These are phyloP conservation scores for Dothiorella sarmentorum DNA, from an alignment of 2,329 filamentous ascomycete species.

Conservation along the genomic window DNA sequence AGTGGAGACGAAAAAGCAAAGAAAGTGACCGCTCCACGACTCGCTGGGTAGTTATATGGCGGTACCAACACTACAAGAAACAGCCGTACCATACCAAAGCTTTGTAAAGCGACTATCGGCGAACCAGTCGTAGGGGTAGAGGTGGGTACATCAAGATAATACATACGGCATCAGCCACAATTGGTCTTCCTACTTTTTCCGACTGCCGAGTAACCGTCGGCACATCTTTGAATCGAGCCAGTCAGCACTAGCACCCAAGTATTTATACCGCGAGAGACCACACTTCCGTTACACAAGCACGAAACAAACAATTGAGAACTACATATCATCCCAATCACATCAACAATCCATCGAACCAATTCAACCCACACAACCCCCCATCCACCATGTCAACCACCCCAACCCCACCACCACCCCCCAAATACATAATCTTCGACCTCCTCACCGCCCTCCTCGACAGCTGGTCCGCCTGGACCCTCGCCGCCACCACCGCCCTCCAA, in stretches of 20 bases:
- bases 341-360: not conserved
- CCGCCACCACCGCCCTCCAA: slow-evolving; percentile 19
- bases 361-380: not conserved
- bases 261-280: not conserved
- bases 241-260: not conserved
- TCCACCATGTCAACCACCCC: not conserved
- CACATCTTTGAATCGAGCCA: not conserved
- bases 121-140: no score
- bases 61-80: no score
- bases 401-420: not conserved
- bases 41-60: no score
- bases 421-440: slow-evolving; percentile 39
- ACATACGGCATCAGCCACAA: no score
- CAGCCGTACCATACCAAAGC: no score
- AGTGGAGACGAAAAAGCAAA: no score
- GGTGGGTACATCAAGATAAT: no score
- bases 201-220: not conserved
- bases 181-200: not conserved
- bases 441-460: slow-evolving; percentile 42
- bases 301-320: no score
- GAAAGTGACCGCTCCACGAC: no score
- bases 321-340: not conserved
- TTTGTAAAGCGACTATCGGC: no score
- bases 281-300: not conserved
- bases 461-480: slow-evolving; percentile 37